Base-by-base conservation (phyloP, 257 asterid species). In the Lycium barbarum region DNA sequence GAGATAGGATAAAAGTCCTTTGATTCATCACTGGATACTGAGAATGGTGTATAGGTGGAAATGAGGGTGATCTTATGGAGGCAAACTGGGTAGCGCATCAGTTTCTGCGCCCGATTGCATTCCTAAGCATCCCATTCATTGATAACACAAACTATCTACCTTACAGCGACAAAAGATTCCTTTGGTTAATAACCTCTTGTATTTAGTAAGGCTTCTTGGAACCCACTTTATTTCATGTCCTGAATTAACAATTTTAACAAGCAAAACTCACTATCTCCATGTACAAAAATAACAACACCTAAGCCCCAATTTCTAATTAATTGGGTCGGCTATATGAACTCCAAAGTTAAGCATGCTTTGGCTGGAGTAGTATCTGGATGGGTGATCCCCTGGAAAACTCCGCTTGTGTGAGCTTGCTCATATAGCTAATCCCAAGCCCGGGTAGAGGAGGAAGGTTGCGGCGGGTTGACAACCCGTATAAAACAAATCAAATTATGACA, bases 61-160 rank as follows among this genome's bases (percentile, higher is more conserved):
- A 71, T 71, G 17, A 40, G 3, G 35, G 14, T 18, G 55, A 71
- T 55, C 57, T 71, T 43, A 71, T 40, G 17, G 79, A 71, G 35
- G 55, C 79, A 9, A 38, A 68, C 5, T 68, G 33, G 35, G 4
- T 1, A 18, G 9, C 17, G 58, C 58, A 2, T 26, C 14, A 8
- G 5, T 45, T 45, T 72, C 58, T 72, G 38, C 4, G 36, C 36
- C 5, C 38, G 10, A 45, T 43, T 43, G 36, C 80, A 72, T 72
- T 71, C 5, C 80, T 72, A 72, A 33, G 58, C 55, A 72, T 71
- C 18, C 80, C 18, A 45, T 45, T 72, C 58, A 45, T 40, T 72
- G 80, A 4, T 43, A 72, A 43, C 33, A 9, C 80, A n/a, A 72
- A 43, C 18, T 5, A 18, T 43, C 57, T 45, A 72, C 58, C 80